Conservation (phyloP, 108 stramenopile species). For the Pseudonitzschia multiseries region DNA sequence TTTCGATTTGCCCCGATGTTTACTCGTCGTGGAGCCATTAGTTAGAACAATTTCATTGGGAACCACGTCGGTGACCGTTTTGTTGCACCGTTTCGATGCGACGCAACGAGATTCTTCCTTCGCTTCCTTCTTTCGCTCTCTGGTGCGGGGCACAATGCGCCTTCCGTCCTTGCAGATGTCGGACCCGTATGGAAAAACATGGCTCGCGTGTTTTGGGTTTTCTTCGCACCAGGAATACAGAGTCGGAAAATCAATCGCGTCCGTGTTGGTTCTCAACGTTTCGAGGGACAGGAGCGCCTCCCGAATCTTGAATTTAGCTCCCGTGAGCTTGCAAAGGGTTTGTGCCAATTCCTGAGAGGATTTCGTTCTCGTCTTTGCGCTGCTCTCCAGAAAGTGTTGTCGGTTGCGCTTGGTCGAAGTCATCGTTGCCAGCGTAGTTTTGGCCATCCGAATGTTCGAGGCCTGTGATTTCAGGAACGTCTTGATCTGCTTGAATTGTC, state of each 20-base stretch:
- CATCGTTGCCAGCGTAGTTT: conserved; percentile 31
- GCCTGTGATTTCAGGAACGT: conserved; percentile 35
- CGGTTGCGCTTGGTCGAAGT: conserved; percentile 37
- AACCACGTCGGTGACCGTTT: background rate
- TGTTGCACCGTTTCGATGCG: background rate
- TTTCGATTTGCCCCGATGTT: conserved; percentile 3
- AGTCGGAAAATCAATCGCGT: background rate
- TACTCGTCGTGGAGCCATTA: background rate
- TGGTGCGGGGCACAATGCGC: conserved; percentile 35
- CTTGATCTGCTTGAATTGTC: conserved; percentile 21
- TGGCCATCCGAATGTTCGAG: conserved; percentile 31
- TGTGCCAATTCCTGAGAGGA: conserved; percentile 66
- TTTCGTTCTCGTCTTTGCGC: conserved; percentile 12
- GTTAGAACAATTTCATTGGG: conserved; percentile 23
- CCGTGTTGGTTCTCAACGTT: conserved; percentile 14
- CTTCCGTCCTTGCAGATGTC: conserved; percentile 24
- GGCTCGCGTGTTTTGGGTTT: conserved; percentile 21
- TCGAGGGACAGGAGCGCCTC: conserved; percentile 50
- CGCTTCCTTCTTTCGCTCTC: conserved; percentile 17
- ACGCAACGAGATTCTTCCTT: background rate
- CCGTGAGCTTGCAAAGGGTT: conserved; percentile 51
- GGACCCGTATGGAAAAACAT: conserved; percentile 35
- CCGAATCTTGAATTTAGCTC: conserved; percentile 53
- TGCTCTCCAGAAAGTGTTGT: conserved; percentile 32
- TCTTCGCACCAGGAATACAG: conserved; percentile 25